Evolutionary conservation across 768 basidiomycete species (phyloP).

Genomic region (Gloeophyllum trabeum): DNA sequence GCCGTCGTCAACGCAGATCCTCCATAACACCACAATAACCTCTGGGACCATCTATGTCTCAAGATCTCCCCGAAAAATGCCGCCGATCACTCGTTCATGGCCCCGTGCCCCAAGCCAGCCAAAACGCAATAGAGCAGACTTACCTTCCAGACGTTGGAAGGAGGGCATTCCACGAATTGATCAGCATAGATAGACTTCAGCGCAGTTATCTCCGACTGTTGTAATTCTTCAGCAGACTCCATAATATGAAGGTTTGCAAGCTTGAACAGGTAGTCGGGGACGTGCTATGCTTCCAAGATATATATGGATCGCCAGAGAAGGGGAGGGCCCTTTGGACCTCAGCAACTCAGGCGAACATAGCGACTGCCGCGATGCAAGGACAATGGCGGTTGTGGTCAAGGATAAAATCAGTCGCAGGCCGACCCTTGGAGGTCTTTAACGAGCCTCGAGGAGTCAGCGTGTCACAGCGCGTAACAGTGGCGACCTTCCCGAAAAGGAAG

Average conservation of each 20-base stretch:
- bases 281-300: constrained; percentile 16
- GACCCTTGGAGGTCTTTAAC: too few species aligned
- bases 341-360: constrained; percentile 68
- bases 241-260: constrained; percentile 20
- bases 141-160: constrained; percentile 81
- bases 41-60: too few species aligned
- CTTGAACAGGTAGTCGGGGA: constrained; percentile 5
- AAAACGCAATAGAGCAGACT: constrained; percentile 5
- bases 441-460: too few species aligned
- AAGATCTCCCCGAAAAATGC: too few species aligned
- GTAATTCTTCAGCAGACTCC: constrained; percentile 65
- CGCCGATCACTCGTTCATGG: background rate
- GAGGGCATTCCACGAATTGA: constrained; percentile 63
- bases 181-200: constrained; percentile 73
- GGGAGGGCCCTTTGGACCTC: constrained; percentile 60
- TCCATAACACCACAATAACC: too few species aligned
- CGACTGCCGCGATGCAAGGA: constrained; percentile 2
- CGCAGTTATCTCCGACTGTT: constrained; percentile 62
- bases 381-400: background rate
- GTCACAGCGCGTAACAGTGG: too few species aligned
- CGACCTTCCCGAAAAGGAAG: too few species aligned
- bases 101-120: background rate
- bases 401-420: too few species aligned
- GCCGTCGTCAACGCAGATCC: too few species aligned
- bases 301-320: constrained; percentile 39